Base-by-base conservation (phyloP, 352 stramenopile genomes). In the Thalassiosira exigua region DNA sequence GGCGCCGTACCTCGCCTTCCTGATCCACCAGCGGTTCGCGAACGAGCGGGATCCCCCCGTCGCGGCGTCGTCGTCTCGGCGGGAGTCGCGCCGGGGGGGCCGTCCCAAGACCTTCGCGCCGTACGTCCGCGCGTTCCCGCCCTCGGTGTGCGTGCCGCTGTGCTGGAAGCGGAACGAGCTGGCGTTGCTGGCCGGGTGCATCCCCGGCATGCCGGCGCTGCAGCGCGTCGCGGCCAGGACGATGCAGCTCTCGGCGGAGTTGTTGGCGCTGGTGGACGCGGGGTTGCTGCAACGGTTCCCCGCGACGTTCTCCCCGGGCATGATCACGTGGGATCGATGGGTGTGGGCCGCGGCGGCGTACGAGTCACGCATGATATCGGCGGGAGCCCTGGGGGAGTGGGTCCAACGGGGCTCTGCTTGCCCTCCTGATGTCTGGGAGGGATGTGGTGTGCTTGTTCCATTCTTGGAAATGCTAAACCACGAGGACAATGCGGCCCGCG, bases 381-480 rank as follows among this genome's bases (percentile, higher is more conserved):
- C 75, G 9, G 62, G 60, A 30, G 51, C 60, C 4, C 44, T 83
- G 21, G 67, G 67, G 9, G 11, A 41, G 14, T 78, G 75, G 75
- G 58, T 79, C n/a, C 51, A 41, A 21, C 68, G 19, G 5, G 46
- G 75, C 26, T 29, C 27, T 29, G 14, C 7, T 0, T 79, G 75
- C 19, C 82, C 82, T 4, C 21, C 61, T 17, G 65, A 86, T 66
- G 64, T 91, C 36, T 92, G 84, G 86, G 74, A 89, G 50, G 81
- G 88, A 19, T 67, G 87, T 19, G 88, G 88, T 59, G 80, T 93
- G n/a, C 81, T 93, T 69, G 76, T 93, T 58, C 88, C 88, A 5
- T 84, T 93, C 27, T 68, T 93, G 22, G 88, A 93, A 68, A 93
- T 93, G 88, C 60, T 92, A 3, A 93, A 93, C 65, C 88, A 93